phyloP scores from a whole-genome alignment of 176 grass and related monocot species.

The Carex littledalei region DNA sequence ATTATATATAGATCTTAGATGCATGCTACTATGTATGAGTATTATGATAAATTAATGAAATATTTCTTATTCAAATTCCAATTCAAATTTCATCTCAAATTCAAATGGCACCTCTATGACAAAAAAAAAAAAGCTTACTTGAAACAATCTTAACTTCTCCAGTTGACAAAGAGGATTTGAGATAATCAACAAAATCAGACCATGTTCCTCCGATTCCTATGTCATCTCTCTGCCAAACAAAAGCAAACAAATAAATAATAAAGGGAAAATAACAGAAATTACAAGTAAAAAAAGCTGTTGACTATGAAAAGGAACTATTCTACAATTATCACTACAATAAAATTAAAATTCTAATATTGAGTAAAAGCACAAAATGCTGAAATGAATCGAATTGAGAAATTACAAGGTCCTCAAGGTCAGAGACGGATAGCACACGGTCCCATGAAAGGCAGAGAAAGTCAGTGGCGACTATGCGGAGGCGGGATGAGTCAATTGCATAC shows the following conservation, averaged over 20 bases:
- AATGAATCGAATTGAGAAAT: not conserved
- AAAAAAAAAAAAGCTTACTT: not conserved
- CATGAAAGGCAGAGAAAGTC: conserved; percentile 63
- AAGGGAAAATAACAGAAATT: not conserved
- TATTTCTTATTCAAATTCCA: too few relatives aligned
- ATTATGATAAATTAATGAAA: too few relatives aligned
- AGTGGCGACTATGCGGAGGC: conserved; percentile 55
- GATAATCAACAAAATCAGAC: conserved; percentile 70
- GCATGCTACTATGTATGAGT: too few relatives aligned
- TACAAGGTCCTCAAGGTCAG: conserved; percentile 75
- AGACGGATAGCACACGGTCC: conserved; percentile 45
- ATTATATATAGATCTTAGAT: too few relatives aligned
- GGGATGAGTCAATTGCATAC: conserved; percentile 17
- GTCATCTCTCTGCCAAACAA: conserved; percentile 52
- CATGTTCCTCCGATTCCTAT: conserved; percentile 82
- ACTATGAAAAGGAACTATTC: not conserved
- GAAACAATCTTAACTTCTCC: conserved; percentile 53
- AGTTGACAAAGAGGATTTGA: conserved; percentile 52
- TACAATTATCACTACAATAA: not conserved
- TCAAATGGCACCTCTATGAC: not conserved
- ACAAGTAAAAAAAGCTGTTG: not conserved
- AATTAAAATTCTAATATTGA: not conserved
- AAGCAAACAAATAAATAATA: not conserved
- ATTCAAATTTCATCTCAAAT: too few relatives aligned
- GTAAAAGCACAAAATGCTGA: not conserved